A percentile compares a stretch with the other conserved stretches of the same genome.
These are phyloP conservation scores for Colletotrichum destructivum DNA, from an alignment of 2,329 filamentous ascomycete species.

Conservation along the genomic window DNA sequence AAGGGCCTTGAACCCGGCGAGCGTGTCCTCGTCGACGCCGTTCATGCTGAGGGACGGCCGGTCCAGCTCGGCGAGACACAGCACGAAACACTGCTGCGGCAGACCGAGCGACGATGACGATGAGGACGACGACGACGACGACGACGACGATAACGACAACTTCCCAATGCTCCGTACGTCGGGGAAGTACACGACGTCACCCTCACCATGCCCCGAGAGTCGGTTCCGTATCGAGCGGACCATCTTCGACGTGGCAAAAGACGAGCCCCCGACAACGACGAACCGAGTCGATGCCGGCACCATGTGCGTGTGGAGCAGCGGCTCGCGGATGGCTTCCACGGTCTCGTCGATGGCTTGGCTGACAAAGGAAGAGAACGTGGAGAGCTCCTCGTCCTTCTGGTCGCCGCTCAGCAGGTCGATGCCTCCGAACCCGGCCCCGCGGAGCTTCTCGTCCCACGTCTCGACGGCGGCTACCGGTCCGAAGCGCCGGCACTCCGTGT, in stretches of 20 bases:
- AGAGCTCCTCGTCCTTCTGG: slow-evolving; percentile 8
- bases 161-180: neutral
- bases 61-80: slow-evolving; percentile 18
- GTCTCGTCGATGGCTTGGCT: neutral
- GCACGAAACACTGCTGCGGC: neutral
- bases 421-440: slow-evolving; percentile 4
- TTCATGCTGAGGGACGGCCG: slow-evolving; percentile 6
- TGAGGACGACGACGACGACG: too few species aligned
- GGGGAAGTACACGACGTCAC: neutral
- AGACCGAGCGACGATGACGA: neutral
- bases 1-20: neutral
- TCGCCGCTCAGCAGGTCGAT: slow-evolving; percentile 1
- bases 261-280: slow-evolving; percentile 5
- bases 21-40: neutral
- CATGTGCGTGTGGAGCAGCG: neutral
- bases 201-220: neutral
- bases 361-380: neutral
- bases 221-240: neutral
- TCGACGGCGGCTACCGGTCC: slow-evolving; percentile 3
- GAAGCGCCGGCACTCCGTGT: slow-evolving; percentile 10
- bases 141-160: neutral
- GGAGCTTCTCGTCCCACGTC: slow-evolving; percentile 17
- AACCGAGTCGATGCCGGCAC: neutral
- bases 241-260: slow-evolving; percentile 1
- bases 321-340: slow-evolving; percentile 8